These are phyloP conservation scores for Arabidopsis lyrata DNA, from an alignment of 441 rosid genomes.

Conservation along the genomic window DNA sequence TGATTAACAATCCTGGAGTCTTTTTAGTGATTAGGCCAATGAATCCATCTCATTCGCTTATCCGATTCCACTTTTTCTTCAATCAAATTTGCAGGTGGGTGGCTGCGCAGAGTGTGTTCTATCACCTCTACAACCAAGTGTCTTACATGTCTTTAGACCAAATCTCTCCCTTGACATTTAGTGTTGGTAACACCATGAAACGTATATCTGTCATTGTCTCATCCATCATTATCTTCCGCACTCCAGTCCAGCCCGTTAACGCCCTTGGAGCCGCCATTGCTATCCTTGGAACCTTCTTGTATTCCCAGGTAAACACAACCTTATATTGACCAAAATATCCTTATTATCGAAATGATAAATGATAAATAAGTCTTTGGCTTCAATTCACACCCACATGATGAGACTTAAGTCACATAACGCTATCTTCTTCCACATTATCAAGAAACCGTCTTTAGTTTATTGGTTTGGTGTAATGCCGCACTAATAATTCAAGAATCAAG, in stretches of 20 bases:
- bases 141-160: slow-evolving; percentile 79
- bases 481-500: slow-evolving; percentile 4
- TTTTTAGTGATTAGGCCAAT: neutral
- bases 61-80: slow-evolving; percentile 6
- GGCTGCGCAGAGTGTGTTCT: slow-evolving; percentile 74
- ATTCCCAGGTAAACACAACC: slow-evolving; percentile 66
- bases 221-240: slow-evolving; percentile 78
- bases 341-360: slow-evolving; percentile 1
- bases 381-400: no score
- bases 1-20: neutral
- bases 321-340: slow-evolving; percentile 32
- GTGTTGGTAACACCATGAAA: slow-evolving; percentile 79
- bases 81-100: slow-evolving; percentile 59
- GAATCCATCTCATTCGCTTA: slow-evolving; percentile 12
- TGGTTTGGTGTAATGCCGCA: neutral
- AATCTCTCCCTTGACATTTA: slow-evolving; percentile 79
- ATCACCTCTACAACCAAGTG: slow-evolving; percentile 75
- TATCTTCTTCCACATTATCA: no score
- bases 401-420: no score
- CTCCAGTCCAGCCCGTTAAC: slow-evolving; percentile 75
- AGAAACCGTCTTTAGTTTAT: neutral
- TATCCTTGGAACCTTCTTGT: slow-evolving; percentile 79
- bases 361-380: slow-evolving; percentile 24
- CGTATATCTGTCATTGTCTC: slow-evolving; percentile 83
- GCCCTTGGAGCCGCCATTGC: slow-evolving; percentile 84